A percentile compares a stretch with the other conserved stretches of the same genome.
These are phyloP conservation scores for Phytophthora aleatoria DNA, from an alignment of 352 stramenopile genomes.

Conservation along the genomic window DNA sequence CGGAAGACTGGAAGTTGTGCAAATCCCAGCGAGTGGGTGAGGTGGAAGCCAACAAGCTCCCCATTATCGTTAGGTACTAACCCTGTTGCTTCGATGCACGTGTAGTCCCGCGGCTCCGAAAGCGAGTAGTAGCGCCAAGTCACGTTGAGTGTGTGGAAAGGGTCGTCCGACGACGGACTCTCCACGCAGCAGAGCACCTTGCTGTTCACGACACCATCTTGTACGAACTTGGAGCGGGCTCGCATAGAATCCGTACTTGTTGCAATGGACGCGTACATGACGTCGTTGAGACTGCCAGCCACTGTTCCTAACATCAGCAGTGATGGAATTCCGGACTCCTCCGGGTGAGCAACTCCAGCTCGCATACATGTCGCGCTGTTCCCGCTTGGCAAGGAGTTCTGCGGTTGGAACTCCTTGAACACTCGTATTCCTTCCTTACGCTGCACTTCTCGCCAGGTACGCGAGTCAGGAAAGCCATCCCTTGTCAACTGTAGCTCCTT, in stretches of 20 bases:
- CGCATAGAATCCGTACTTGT: slow-evolving; percentile 44
- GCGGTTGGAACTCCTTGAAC: slow-evolving; percentile 41
- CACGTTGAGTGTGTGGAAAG: slow-evolving; percentile 55
- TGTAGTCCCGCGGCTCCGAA: slow-evolving; percentile 57
- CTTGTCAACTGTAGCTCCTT: slow-evolving; percentile 42
- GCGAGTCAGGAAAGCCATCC: slow-evolving; percentile 46
- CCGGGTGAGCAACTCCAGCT: slow-evolving; percentile 14
- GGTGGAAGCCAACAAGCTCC: slow-evolving; percentile 58
- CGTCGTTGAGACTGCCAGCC: slow-evolving; percentile 49
- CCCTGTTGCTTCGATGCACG: slow-evolving; percentile 59
- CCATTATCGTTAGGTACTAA: slow-evolving; percentile 39
- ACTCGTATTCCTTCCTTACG: slow-evolving; percentile 45
- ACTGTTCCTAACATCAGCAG: slow-evolving; percentile 41
- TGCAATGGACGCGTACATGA: slow-evolving; percentile 58
- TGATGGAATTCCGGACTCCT: slow-evolving; percentile 30
- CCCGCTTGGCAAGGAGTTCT: slow-evolving; percentile 27
- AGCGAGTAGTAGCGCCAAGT: slow-evolving; percentile 52
- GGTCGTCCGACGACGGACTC: slow-evolving; percentile 40
- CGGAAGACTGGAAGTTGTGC: slow-evolving; percentile 41
- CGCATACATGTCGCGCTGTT: slow-evolving; percentile 34
- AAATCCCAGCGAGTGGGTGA: slow-evolving; percentile 65
- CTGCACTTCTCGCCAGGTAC: slow-evolving; percentile 48
- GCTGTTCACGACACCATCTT: slow-evolving; percentile 48
- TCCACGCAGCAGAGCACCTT: slow-evolving; percentile 40
- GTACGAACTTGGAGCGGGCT: slow-evolving; percentile 47